phyloP scores from a whole-genome alignment of 2,329 filamentous ascomycete genomes.

The Verticillium isaacii region DNA sequence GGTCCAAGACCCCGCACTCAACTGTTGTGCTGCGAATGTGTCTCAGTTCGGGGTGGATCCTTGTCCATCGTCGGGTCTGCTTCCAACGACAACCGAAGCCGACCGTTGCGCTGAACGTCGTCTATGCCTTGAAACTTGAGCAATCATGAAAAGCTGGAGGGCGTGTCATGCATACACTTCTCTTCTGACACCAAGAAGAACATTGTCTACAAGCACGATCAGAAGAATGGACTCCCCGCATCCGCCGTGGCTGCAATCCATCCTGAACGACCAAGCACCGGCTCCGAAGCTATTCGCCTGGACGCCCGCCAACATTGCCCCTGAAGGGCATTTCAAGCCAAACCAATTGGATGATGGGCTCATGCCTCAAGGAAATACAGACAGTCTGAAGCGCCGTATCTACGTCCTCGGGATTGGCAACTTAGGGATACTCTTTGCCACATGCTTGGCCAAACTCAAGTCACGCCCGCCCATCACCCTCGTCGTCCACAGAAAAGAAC shows the following conservation, averaged over 20 bases:
- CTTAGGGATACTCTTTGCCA: slow-evolving; percentile 74
- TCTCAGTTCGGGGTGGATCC: background rate
- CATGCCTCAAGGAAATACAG: background rate
- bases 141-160: background rate
- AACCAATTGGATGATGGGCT: background rate
- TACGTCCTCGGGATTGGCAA: slow-evolving; percentile 79
- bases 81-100: background rate
- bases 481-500: slow-evolving; percentile 61
- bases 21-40: background rate
- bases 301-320: slow-evolving; percentile 22
- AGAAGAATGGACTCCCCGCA: slow-evolving; percentile 1
- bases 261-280: slow-evolving; percentile 18
- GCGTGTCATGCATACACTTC: background rate
- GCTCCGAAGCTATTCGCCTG: slow-evolving; percentile 32
- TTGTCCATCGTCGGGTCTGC: background rate
- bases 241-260: slow-evolving; percentile 27
- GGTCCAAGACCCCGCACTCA: rapidly evolving
- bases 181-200: background rate
- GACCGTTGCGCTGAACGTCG: background rate
- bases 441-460: slow-evolving; percentile 56
- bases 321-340: background rate
- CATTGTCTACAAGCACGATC: background rate
- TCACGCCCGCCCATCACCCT: slow-evolving; percentile 71
- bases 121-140: background rate
- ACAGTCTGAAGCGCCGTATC: slow-evolving; percentile 42